Conservation (phyloP, 768 basidiomycete species). For the Xanthoconium stramineum region DNA sequence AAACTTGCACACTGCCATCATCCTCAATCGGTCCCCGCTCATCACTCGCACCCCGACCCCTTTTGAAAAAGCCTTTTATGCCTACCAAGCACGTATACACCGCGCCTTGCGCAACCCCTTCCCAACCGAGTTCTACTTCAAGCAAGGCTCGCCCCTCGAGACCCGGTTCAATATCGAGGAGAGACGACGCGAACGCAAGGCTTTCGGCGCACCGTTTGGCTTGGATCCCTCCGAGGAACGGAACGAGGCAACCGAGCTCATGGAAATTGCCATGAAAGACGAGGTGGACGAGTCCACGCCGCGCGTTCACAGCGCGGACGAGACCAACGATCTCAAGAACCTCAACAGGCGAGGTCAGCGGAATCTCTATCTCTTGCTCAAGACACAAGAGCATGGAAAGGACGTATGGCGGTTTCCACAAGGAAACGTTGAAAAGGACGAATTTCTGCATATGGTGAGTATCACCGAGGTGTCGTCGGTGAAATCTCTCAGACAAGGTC, state of each 20-base stretch:
- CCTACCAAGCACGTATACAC: constrained; percentile 79
- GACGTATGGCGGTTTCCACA: constrained; percentile 81
- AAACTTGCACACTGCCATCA: constrained; percentile 56
- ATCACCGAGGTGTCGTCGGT: not conserved
- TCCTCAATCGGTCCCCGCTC: constrained; percentile 76
- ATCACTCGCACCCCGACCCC: constrained; percentile 66
- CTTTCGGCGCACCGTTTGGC: constrained; percentile 68
- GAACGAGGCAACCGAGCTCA: constrained; percentile 50
- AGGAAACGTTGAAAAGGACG: constrained; percentile 56
- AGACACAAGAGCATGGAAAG: constrained; percentile 43
- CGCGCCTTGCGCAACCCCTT: constrained; percentile 87
- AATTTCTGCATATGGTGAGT: constrained; percentile 75
- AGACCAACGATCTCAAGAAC: constrained; percentile 58
- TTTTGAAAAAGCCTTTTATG: constrained; percentile 79
- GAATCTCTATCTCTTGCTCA: constrained; percentile 85
- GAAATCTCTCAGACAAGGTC: not conserved
- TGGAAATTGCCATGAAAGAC: constrained; percentile 55
- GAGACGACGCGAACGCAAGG: constrained; percentile 61
- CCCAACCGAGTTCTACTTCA: constrained; percentile 91
- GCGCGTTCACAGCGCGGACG: constrained; percentile 60
- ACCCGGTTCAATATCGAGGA: constrained; percentile 78
- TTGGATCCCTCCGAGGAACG: constrained; percentile 39
- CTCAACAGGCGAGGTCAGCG: constrained; percentile 80
- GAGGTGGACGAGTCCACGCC: constrained; percentile 63
- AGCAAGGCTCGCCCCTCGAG: constrained; percentile 82